These are phyloP conservation scores for Entomortierella beljakovae DNA, from an alignment of 192 early-diverging fungal genomes.

Conservation along the genomic window DNA sequence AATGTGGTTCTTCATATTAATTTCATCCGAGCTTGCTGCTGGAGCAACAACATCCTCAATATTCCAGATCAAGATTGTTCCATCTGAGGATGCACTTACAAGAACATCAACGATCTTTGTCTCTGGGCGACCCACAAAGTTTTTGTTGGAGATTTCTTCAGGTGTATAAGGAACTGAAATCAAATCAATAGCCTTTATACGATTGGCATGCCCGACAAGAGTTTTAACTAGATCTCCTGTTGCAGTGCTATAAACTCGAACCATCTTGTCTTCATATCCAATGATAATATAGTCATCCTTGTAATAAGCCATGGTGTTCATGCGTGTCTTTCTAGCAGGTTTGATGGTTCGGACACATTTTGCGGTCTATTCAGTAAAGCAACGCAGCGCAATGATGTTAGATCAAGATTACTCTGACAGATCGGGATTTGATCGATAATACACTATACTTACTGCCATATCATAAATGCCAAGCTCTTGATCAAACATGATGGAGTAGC, in stretches of 20 bases:
- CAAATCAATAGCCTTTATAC: slow-evolving; percentile 62
- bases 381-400: no score
- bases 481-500: slow-evolving; percentile 71
- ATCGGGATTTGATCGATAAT: no score
- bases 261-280: slow-evolving; percentile 71
- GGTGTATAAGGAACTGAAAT: slow-evolving; percentile 49
- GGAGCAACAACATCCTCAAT: slow-evolving; percentile 54
- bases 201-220: slow-evolving; percentile 58
- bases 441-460: slow-evolving; percentile 65
- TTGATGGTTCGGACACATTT: slow-evolving; percentile 48
- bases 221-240: slow-evolving; percentile 59
- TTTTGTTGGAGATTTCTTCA: slow-evolving; percentile 50
- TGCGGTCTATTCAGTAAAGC: slow-evolving; percentile 38
- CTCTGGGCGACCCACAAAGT: slow-evolving; percentile 18
- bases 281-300: slow-evolving; percentile 64
- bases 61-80: slow-evolving; percentile 77
- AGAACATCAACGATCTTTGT: slow-evolving; percentile 40
- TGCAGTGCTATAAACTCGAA: slow-evolving; percentile 63
- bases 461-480: slow-evolving; percentile 66
- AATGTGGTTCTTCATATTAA: slow-evolving; percentile 54
- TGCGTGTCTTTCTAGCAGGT: slow-evolving; percentile 39
- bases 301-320: slow-evolving; percentile 36
- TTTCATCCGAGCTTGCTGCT: slow-evolving; percentile 19
- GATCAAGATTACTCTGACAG: no score
- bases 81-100: slow-evolving; percentile 75